Evolutionary conservation across 2,329 filamentous ascomycete genomes (phyloP).

Genomic region (Exophiala sp.): DNA sequence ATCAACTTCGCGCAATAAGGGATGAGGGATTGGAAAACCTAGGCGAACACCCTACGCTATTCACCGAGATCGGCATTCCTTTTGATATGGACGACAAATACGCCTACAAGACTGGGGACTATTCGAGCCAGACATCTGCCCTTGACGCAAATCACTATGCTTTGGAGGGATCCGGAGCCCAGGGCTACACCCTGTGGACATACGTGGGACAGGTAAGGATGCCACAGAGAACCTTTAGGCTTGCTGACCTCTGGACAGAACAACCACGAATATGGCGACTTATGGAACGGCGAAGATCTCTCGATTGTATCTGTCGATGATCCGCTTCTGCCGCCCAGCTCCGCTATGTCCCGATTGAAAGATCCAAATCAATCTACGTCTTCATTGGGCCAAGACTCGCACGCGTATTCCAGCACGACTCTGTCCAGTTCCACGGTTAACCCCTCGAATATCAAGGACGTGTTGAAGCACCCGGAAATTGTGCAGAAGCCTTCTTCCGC

Average conservation of each 20-base stretch:
- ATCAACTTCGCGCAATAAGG: constrained; percentile 78
- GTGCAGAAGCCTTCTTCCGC: constrained; percentile 50
- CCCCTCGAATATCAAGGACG: constrained; percentile 71
- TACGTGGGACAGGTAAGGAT: constrained; percentile 67
- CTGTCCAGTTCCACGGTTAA: constrained; percentile 56
- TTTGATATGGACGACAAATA: constrained; percentile 98
- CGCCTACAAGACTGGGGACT: constrained; percentile 93
- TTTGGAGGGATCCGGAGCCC: constrained; percentile 75
- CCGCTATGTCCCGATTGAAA: constrained; percentile 29
- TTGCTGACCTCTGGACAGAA: constrained; percentile 53
- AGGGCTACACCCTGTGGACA: constrained; percentile 86
- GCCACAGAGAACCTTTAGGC: background rate
- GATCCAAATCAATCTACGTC: constrained; percentile 37
- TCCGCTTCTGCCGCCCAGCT: constrained; percentile 48
- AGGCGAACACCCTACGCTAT: constrained; percentile 81
- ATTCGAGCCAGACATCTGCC: constrained; percentile 83
- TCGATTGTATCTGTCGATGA: constrained; percentile 88
- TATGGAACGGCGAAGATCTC: constrained; percentile 96
- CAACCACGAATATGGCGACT: constrained; percentile 81
- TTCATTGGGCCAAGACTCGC: constrained; percentile 42
- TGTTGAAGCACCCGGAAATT: constrained; percentile 57
- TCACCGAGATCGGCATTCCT: constrained; percentile 95
- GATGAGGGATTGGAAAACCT: constrained; percentile 85
- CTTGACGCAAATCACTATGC: constrained; percentile 97
- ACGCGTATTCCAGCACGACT: constrained; percentile 51